phyloP scores from a whole-genome alignment of 2,329 filamentous ascomycete species.

The Raffaelea deltoideospora region DNA sequence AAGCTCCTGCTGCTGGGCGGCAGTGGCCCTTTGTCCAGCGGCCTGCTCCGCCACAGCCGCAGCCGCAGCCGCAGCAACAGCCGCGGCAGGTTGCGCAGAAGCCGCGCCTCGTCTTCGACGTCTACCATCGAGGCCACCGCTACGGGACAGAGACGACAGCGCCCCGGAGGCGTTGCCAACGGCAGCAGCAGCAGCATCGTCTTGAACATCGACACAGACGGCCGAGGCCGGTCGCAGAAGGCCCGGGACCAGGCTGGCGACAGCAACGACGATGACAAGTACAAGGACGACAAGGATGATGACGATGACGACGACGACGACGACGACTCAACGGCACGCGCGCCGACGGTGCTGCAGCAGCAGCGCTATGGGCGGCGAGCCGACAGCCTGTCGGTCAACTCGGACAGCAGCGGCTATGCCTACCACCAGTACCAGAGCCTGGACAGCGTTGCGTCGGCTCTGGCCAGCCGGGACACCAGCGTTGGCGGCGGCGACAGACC shows the following conservation, averaged over 20 bases:
- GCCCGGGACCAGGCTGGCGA: constrained; percentile 11
- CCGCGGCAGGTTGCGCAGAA: no score
- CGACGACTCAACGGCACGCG: neutral
- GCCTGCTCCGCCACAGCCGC: neutral
- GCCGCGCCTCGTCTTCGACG: no score
- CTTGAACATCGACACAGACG: constrained; percentile 16
- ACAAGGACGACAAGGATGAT: neutral
- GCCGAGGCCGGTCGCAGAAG: constrained; percentile 2
- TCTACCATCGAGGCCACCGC: constrained; percentile 14
- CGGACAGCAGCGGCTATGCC: constrained; percentile 30
- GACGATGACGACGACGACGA: neutral
- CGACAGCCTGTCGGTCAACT: constrained; percentile 39
- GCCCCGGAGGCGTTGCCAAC: constrained; percentile 2
- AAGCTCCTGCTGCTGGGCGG: constrained; percentile 5
- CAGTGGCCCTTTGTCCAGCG: neutral
- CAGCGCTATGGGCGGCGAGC: constrained; percentile 16
- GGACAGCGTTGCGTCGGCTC: constrained; percentile 22
- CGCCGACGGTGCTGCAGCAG: no score
- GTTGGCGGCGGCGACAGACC: no score
- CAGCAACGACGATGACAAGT: constrained; percentile 14
- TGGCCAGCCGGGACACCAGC: constrained; percentile 15
- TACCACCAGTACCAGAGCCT: constrained; percentile 37
- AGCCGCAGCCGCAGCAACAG: constrained; percentile 3
- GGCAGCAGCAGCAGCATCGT: constrained; percentile 45
- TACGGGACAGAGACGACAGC: constrained; percentile 20